Base-by-base conservation (phyloP, 2,329 filamentous ascomycete genomes). In the Didymellaceae sp. region DNA sequence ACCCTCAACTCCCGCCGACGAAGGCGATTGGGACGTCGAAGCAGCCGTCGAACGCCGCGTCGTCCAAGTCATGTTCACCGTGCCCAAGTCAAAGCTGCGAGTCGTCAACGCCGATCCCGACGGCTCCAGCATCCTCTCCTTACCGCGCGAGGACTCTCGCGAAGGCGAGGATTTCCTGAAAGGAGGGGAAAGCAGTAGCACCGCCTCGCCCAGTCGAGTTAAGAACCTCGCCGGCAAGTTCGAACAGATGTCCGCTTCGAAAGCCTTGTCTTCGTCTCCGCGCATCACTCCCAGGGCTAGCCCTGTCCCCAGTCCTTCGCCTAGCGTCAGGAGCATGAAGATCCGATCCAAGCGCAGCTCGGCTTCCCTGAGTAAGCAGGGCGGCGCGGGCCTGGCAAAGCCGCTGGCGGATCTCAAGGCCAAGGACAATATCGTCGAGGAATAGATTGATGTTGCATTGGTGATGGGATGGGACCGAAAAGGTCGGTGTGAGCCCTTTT, bases 51-150 rank as follows among this genome's bases (percentile, higher is more conserved):
- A 74, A 41, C 68, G 74, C 17, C 61, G 78, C 5, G 76, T 79
- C 4, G 77, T 81, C n/a, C 78, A 79, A 46, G 75, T 82, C 67
- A 94, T 96, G 84, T 97, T 96, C 73, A 97, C 93, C 0, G 91
- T 97, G 53, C 93, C 94, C 2, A 91, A 88, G 71, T 88, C 93
- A 72, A 85, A 86, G 61, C 75, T 97, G 56, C 79, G 93, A 20
- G 91, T 97, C n/a, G 93, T 97, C 16, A 97, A 97, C 13, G 70
- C 70, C 2, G 70, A 73, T 46, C 46, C 67, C 0, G 69, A 73
- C 25, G 56, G 63, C 1, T 59, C 49, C 14, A 68, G 63, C 16
- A 44, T 73, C 2, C 39, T 72, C 9, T 68, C 59, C 17, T 30
- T 69, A 5, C 58, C 61, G n/a, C 33, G 55, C 7, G 61, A 67